phyloP scores from a whole-genome alignment of 441 rosid species.

The Populus hybrid region DNA sequence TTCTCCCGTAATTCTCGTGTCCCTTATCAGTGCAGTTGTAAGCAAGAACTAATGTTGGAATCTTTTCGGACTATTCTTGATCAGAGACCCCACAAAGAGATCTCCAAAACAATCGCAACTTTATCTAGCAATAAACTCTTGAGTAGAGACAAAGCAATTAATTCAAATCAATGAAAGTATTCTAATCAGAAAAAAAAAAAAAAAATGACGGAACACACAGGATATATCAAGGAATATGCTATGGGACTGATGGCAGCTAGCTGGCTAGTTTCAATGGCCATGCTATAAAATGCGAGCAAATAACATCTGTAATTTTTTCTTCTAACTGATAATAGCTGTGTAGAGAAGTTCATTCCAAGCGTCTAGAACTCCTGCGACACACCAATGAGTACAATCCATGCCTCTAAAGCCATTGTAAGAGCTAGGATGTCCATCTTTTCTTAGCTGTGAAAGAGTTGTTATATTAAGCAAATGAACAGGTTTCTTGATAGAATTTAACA shows the following conservation, averaged over 20 bases:
- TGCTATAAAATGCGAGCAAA: neutral
- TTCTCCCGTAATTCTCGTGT: no score
- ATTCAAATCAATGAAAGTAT: no score
- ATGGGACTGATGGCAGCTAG: neutral
- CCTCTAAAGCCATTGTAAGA: conserved; percentile 42
- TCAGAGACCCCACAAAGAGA: no score
- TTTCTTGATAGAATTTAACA: conserved; percentile 40
- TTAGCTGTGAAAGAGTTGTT: conserved; percentile 67
- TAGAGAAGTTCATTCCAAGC: conserved; percentile 88
- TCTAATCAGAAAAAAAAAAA: no score
- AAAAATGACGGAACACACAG: no score
- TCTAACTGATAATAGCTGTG: conserved; percentile 25
- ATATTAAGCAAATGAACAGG: conserved; percentile 71
- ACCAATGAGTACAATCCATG: conserved; percentile 95
- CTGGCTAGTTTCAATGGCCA: neutral
- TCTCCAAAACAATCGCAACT: no score
- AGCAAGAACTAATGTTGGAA: no score
- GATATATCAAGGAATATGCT: no score
- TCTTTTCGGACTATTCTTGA: no score
- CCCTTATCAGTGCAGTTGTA: no score
- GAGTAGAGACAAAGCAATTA: no score
- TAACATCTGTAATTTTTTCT: neutral
- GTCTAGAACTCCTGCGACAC: conserved; percentile 85
- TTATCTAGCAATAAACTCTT: no score
- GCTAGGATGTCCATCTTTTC: conserved; percentile 89